A percentile compares a stretch with the other conserved stretches of the same genome.
Conservation (phyloP, 306 rosid genomes). For the Rubus idaeus region DNA sequence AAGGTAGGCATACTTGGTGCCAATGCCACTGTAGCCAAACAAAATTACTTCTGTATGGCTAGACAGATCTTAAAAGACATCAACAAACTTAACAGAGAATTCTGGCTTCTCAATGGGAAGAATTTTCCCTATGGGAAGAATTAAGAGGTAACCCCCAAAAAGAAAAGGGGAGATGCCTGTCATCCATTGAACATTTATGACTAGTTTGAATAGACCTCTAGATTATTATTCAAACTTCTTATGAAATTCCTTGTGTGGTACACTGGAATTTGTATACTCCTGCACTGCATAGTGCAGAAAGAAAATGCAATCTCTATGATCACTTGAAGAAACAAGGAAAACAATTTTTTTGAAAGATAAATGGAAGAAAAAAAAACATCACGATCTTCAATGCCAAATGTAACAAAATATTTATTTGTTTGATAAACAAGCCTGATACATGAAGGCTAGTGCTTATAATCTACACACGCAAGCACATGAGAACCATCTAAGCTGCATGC, state of each 20-base stretch:
- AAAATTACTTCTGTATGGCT: not conserved
- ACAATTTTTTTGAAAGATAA: not conserved
- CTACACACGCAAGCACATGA: not conserved
- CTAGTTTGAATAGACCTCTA: not conserved
- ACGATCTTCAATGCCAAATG: not conserved
- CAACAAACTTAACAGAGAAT: not conserved
- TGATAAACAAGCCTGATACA: slow-evolving; percentile 1
- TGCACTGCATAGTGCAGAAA: slow-evolving; percentile 1
- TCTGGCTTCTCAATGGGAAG: not conserved
- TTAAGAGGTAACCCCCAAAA: not conserved
- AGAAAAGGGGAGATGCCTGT: not conserved
- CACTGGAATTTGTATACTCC: not conserved
- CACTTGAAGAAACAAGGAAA: not conserved
- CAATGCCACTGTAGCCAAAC: not conserved
- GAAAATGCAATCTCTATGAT: not conserved
- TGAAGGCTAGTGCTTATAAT: not conserved
- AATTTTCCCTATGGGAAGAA: not conserved
- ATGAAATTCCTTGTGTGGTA: not conserved
- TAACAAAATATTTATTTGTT: not conserved
- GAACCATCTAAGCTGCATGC: not conserved
- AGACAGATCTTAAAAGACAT: not conserved
- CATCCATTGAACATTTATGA: not conserved
- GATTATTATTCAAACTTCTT: not conserved
- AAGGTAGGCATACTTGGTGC: not conserved
- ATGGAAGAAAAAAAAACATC: not conserved